Evolutionary conservation across 2,329 filamentous ascomycete genomes (phyloP).

Genomic region (Calonectria leucothoes): DNA sequence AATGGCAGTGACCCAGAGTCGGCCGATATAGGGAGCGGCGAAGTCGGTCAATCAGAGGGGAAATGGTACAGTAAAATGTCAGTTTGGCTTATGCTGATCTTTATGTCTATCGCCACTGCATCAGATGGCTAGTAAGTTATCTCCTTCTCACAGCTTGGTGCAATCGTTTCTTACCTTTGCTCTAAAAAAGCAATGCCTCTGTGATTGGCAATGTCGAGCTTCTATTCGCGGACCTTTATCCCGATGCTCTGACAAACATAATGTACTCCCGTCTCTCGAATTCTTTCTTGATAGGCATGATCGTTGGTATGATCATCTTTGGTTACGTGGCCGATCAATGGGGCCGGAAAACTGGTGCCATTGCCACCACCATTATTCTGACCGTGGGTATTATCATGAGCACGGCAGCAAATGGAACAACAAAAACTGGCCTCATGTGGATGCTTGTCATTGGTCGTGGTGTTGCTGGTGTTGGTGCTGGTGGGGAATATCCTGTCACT

Average conservation of each 20-base stretch:
- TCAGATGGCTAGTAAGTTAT: neutral
- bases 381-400: slow-evolving; percentile 60
- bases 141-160: neutral
- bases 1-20: neutral
- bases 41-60: neutral
- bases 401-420: slow-evolving; percentile 56
- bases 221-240: slow-evolving; percentile 54
- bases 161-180: too few species aligned
- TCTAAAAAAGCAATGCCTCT: slow-evolving; percentile 51
- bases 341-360: slow-evolving; percentile 59
- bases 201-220: slow-evolving; percentile 58
- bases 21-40: neutral
- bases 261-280: slow-evolving; percentile 65
- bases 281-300: slow-evolving; percentile 66
- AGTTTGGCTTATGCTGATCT: neutral
- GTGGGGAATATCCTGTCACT: slow-evolving; percentile 65
- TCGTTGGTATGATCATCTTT: slow-evolving; percentile 66
- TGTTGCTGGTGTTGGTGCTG: slow-evolving; percentile 56
- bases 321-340: slow-evolving; percentile 61
- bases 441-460: slow-evolving; percentile 59
- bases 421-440: slow-evolving; percentile 57
- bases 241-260: slow-evolving; percentile 52
- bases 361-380: slow-evolving; percentile 59
- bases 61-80: neutral
- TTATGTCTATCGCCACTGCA: neutral